Percentiles rank a stretch among this genome's conserved stretches.
Conservation (phyloP, 345 rosid species). For the Crucihimalaya himalaica region DNA sequence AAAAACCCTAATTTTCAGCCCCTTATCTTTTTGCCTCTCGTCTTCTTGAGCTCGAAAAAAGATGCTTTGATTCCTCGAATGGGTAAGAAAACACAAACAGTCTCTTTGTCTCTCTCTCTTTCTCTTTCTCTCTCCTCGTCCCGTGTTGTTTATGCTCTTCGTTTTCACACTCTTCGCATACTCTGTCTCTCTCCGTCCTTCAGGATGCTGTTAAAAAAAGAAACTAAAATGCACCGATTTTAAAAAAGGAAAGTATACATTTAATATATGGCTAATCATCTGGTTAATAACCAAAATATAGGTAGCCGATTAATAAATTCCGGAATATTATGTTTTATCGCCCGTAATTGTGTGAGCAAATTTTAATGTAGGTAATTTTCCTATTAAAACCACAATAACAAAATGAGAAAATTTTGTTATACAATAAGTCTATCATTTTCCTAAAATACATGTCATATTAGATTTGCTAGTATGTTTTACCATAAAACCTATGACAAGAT, state of each 20-base stretch:
- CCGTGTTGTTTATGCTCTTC: constrained; percentile 44
- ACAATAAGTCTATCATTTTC: not conserved
- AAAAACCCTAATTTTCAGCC: constrained; percentile 41
- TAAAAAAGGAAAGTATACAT: not conserved
- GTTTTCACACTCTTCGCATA: constrained; percentile 41
- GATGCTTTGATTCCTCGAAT: constrained; percentile 69
- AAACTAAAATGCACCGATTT: not conserved
- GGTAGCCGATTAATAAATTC: constrained; percentile 7
- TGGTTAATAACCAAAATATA: not conserved
- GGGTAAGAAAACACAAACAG: constrained; percentile 45
- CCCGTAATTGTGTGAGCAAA: not conserved
- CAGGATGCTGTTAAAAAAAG: constrained; percentile 35
- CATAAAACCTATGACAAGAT: not conserved
- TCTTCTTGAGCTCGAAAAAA: constrained; percentile 45
- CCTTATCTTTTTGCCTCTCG: constrained; percentile 29
- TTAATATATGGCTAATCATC: too few species aligned
- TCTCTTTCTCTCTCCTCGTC: constrained; percentile 44
- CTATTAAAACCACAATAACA: not conserved
- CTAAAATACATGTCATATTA: constrained; percentile 7
- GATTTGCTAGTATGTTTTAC: constrained; percentile 1
- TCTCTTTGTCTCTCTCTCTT: constrained; percentile 25
- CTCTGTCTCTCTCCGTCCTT: constrained; percentile 42
- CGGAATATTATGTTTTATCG: not conserved
- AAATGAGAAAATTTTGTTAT: not conserved
- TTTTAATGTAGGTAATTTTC: not conserved